These are phyloP conservation scores for Pythium utonaiense DNA, from an alignment of 352 stramenopile species.

Conservation along the genomic window DNA sequence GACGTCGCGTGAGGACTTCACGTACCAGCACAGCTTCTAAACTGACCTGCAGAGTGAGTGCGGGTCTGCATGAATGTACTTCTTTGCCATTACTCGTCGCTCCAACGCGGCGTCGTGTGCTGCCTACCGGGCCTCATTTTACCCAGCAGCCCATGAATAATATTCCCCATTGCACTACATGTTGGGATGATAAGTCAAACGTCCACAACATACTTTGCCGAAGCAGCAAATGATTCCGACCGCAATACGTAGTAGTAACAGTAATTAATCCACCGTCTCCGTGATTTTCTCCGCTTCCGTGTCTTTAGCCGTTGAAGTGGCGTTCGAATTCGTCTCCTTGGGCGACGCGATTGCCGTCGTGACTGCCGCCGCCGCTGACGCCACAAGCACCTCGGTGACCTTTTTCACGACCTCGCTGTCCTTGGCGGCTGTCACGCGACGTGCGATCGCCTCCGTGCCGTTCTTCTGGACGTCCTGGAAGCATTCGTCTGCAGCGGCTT, in stretches of 20 bases:
- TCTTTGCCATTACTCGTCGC: background rate
- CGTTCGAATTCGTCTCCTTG: background rate
- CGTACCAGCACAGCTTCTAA: conserved; percentile 85
- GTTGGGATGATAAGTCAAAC: too few species aligned
- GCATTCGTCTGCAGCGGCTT: conserved; percentile 41
- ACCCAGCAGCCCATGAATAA: too few species aligned
- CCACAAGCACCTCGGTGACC: conserved; percentile 36
- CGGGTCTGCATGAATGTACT: background rate
- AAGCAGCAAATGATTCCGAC: too few species aligned
- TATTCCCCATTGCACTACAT: too few species aligned
- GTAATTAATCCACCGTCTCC: background rate
- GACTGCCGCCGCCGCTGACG: background rate
- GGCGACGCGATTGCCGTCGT: conserved; percentile 8
- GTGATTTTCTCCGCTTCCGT: background rate
- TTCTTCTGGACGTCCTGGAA: conserved; percentile 46
- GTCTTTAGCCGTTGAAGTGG: background rate
- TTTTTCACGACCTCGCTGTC: conserved; percentile 52
- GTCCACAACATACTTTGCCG: too few species aligned
- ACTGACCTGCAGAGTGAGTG: background rate
- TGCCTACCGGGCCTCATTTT: too few species aligned
- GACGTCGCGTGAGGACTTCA: conserved; percentile 82
- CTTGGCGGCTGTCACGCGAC: conserved; percentile 44
- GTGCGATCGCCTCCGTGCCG: conserved; percentile 42
- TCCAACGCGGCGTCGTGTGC: background rate
- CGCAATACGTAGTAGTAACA: too few species aligned